These are phyloP conservation scores for Magnusiomyces suaveolens DNA, from an alignment of 1,139 yeast species.

Conservation along the genomic window DNA sequence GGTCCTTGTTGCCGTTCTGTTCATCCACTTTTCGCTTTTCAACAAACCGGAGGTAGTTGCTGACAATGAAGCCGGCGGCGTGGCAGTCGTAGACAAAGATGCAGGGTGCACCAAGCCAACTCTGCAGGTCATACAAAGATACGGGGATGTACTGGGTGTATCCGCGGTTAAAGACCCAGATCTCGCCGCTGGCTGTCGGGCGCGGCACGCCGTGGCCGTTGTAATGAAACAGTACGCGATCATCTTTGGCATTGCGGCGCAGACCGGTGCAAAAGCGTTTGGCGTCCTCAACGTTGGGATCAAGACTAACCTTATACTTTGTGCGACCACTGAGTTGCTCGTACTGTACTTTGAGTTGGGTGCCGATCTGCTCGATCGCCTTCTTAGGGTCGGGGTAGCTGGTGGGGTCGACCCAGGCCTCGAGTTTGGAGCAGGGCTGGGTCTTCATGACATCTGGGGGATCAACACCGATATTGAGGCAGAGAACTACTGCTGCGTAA, in stretches of 20 bases:
- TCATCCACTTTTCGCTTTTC: constrained; percentile 87
- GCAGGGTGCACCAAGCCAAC: constrained; percentile 98
- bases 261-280: constrained; percentile 84
- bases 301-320: constrained; percentile 80
- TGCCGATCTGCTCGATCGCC: constrained; percentile 88
- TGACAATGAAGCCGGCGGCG: constrained; percentile 88
- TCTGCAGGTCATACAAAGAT: constrained; percentile 81
- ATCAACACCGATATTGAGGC: constrained; percentile 89
- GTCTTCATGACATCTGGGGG: constrained; percentile 96
- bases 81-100: constrained; percentile 91
- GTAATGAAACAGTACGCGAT: constrained; percentile 79
- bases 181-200: constrained; percentile 95
- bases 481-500: constrained; percentile 84
- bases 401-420: constrained; percentile 90
- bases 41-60: constrained; percentile 80
- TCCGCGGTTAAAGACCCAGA: constrained; percentile 96
- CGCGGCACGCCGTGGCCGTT: constrained; percentile 99
- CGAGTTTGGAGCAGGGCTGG: constrained; percentile 85
- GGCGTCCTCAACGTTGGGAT: constrained; percentile 93
- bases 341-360: constrained; percentile 75
- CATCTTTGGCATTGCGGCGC: constrained; percentile 82
- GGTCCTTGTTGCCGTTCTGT: constrained; percentile 30
- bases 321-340: constrained; percentile 83
- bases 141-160: constrained; percentile 97
- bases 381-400: constrained; percentile 78